These are phyloP conservation scores for Daldinia caldariorum DNA, from an alignment of 495 filamentous ascomycete genomes.

Conservation along the genomic window DNA sequence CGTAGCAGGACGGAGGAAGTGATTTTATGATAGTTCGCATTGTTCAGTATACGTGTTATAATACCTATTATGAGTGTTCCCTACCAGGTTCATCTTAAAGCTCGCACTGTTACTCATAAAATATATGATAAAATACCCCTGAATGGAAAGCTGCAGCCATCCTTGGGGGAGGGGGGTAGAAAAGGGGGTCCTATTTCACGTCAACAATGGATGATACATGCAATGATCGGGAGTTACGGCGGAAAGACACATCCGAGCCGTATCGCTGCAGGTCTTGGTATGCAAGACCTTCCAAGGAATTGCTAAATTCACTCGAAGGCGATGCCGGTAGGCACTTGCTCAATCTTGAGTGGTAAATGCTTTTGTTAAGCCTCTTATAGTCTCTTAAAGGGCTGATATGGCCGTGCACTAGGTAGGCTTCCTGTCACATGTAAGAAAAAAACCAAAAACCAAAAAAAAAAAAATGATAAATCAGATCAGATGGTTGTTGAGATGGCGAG, in stretches of 20 bases:
- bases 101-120: not conserved
- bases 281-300: not conserved
- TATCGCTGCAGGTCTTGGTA: slow-evolving; percentile 14
- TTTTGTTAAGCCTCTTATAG: not conserved
- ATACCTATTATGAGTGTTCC: not conserved
- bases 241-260: slow-evolving; percentile 25
- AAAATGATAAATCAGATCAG: not conserved
- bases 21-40: not conserved
- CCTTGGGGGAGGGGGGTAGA: too few relatives aligned
- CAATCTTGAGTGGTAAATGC: not conserved
- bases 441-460: too few relatives aligned
- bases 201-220: not conserved
- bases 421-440: not conserved
- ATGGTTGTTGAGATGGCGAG: not conserved
- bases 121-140: not conserved
- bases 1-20: not conserved
- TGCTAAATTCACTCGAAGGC: not conserved
- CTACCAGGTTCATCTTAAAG: not conserved
- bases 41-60: not conserved
- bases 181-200: too few relatives aligned
- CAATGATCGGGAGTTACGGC: slow-evolving; percentile 14
- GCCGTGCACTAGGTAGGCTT: not conserved
- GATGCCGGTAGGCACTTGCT: not conserved
- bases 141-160: not conserved
- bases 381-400: not conserved